phyloP scores from a whole-genome alignment of 306 rosid species.

The Lathyrus aphaca region DNA sequence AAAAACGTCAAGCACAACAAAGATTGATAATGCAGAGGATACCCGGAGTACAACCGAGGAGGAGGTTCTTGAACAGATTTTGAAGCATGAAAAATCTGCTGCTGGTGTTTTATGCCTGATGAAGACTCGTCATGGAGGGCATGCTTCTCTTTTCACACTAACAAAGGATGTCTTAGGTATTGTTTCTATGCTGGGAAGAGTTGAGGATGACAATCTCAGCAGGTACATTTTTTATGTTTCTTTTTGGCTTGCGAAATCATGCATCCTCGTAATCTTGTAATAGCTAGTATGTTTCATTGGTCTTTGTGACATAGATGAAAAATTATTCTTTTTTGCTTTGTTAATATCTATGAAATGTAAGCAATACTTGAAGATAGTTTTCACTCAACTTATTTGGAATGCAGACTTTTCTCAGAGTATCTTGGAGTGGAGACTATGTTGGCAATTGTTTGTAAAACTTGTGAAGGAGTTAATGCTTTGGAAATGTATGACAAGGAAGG shows the following conservation, averaged over 20 bases:
- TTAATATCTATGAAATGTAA: constrained; percentile 23
- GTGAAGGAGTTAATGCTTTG: constrained; percentile 72
- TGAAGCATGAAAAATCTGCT: constrained; percentile 66
- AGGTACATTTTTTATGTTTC: constrained; percentile 49
- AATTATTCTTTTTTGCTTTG: constrained; percentile 12
- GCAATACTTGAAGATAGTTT: too few species aligned
- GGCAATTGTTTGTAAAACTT: constrained; percentile 81
- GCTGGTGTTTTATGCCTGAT: constrained; percentile 70
- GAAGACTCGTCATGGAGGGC: constrained; percentile 56
- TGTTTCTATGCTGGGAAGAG: constrained; percentile 75
- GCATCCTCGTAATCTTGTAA: constrained; percentile 23
- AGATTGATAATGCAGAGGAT: constrained; percentile 46
- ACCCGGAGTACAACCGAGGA: constrained; percentile 39
- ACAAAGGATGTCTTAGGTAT: constrained; percentile 74
- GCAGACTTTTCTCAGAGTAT: constrained; percentile 88
- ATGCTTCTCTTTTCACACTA: constrained; percentile 51
- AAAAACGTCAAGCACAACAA: constrained; percentile 54
- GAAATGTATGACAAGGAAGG: constrained; percentile 72
- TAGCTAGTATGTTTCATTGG: constrained; percentile 18
- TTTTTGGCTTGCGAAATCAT: constrained; percentile 23
- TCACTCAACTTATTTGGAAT: not conserved
- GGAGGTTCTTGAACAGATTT: constrained; percentile 64
- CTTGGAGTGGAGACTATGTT: constrained; percentile 76
- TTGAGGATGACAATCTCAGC: constrained; percentile 71
- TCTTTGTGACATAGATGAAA: not conserved